These are phyloP conservation scores for Apium graveolens DNA, from an alignment of 129 eudicot species.

Conservation along the genomic window DNA sequence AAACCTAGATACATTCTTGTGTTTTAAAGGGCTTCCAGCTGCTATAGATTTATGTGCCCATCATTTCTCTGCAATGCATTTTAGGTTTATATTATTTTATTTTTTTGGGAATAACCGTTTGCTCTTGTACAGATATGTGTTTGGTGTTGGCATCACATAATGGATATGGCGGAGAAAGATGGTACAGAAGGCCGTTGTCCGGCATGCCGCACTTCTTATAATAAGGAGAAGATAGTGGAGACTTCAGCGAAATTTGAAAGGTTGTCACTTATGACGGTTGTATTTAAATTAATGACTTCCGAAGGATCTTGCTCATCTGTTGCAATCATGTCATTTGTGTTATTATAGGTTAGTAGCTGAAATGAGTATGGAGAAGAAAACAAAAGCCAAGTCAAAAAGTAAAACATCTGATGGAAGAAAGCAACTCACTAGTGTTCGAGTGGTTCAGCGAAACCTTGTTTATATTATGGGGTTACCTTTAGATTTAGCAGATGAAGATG, in stretches of 20 bases:
- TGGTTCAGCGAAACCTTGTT: slow-evolving; percentile 91
- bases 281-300: background rate
- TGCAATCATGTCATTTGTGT: slow-evolving; percentile 3
- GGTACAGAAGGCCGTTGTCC: slow-evolving; percentile 94
- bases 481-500: slow-evolving; percentile 87
- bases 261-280: slow-evolving; percentile 25
- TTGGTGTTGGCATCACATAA: slow-evolving; percentile 99
- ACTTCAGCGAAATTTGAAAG: slow-evolving; percentile 71
- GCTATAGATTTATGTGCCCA: background rate
- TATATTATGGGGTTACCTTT: slow-evolving; percentile 93
- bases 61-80: no score
- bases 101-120: background rate
- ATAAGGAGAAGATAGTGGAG: slow-evolving; percentile 95
- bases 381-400: slow-evolving; percentile 68
- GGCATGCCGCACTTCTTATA: slow-evolving; percentile 90
- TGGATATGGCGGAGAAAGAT: slow-evolving; percentile 99
- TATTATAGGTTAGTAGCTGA: slow-evolving; percentile 73
- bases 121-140: slow-evolving; percentile 67
- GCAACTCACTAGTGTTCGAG: slow-evolving; percentile 92
- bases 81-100: background rate
- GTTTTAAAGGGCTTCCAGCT: background rate
- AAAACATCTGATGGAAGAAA: slow-evolving; percentile 79
- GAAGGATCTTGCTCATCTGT: slow-evolving; percentile 3
- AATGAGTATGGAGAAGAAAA: slow-evolving; percentile 70
- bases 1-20: background rate